phyloP scores from a whole-genome alignment of 2,329 filamentous ascomycete species.

The Juglanconis juglandina region DNA sequence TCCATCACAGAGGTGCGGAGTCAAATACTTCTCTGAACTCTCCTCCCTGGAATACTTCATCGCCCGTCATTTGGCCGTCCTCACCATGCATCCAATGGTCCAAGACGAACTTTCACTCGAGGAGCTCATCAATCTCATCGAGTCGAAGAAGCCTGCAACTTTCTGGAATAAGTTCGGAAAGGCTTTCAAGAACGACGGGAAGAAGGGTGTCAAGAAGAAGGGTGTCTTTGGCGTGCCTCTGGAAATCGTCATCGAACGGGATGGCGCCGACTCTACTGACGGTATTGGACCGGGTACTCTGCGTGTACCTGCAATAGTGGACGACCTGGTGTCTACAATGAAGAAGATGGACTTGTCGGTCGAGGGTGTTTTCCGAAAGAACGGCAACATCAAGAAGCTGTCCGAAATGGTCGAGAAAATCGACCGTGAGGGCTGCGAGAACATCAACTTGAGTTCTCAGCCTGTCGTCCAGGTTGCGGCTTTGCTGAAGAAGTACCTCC shows the following conservation, averaged over 20 bases:
- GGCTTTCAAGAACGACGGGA: constrained; percentile 84
- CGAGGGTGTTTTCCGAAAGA: constrained; percentile 97
- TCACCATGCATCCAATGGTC: constrained; percentile 90
- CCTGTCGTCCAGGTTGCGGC: constrained; percentile 92
- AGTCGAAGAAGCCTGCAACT: constrained; percentile 80
- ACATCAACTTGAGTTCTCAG: constrained; percentile 81
- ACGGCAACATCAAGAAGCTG: constrained; percentile 93
- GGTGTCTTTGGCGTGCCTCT: constrained; percentile 88
- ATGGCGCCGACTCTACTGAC: constrained; percentile 96
- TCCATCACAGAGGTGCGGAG: constrained; percentile 53
- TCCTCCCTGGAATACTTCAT: constrained; percentile 97
- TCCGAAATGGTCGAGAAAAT: constrained; percentile 83
- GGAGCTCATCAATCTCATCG: constrained; percentile 86
- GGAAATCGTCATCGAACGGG: constrained; percentile 84
- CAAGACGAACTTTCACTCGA: constrained; percentile 91
- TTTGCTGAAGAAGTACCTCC: constrained; percentile 88
- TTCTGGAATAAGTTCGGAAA: constrained; percentile 99
- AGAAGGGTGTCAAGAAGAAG: constrained; percentile 80
- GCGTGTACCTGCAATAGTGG: constrained; percentile 88
- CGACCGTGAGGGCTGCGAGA: constrained; percentile 79
- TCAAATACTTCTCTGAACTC: constrained; percentile 93
- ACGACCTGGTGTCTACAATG: constrained; percentile 91
- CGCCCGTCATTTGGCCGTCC: constrained; percentile 86
- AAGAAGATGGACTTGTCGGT: constrained; percentile 98
- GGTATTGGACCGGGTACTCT: constrained; percentile 89